Conservation (phyloP, 228 moss, liverwort and hornwort genomes). For the Sphagnum magellanicum region DNA sequence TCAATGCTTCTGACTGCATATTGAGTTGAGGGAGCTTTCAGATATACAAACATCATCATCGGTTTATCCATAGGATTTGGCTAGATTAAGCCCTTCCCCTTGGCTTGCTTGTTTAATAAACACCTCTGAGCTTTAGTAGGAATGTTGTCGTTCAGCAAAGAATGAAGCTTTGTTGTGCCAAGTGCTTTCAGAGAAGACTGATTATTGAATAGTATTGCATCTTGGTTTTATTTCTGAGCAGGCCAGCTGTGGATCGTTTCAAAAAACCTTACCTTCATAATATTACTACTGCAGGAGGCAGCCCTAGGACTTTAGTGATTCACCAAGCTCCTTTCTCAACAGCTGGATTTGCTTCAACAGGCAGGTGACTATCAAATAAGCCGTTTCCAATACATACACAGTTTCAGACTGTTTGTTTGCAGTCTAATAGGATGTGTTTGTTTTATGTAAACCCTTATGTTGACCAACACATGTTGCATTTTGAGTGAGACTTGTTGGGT, state of each 20-base stretch:
- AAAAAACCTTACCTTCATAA: slow-evolving; percentile 55
- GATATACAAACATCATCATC: no score
- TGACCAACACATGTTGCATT: no score
- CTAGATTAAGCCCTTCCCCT: no score
- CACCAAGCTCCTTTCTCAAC: slow-evolving; percentile 66
- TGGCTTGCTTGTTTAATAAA: no score
- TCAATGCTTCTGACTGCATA: no score
- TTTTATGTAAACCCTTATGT: not conserved
- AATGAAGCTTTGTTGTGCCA: no score
- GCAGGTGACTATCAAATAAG: slow-evolving; percentile 25
- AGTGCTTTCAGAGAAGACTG: no score
- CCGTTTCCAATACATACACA: not conserved
- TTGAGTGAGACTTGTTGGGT: not conserved
- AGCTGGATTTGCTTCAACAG: slow-evolving; percentile 75
- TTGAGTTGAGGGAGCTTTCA: no score
- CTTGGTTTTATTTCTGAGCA: slow-evolving; percentile 2
- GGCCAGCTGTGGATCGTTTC: slow-evolving; percentile 73
- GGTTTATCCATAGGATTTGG: no score
- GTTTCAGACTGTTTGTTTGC: not conserved
- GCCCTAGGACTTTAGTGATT: slow-evolving; percentile 27
- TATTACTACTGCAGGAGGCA: slow-evolving; percentile 25
- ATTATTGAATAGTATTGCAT: no score
- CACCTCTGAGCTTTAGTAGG: no score
- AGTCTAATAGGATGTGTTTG: not conserved
- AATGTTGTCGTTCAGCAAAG: no score